Base-by-base conservation (phyloP, 2,329 filamentous ascomycete genomes). In the Phialemoniopsis sp. region DNA sequence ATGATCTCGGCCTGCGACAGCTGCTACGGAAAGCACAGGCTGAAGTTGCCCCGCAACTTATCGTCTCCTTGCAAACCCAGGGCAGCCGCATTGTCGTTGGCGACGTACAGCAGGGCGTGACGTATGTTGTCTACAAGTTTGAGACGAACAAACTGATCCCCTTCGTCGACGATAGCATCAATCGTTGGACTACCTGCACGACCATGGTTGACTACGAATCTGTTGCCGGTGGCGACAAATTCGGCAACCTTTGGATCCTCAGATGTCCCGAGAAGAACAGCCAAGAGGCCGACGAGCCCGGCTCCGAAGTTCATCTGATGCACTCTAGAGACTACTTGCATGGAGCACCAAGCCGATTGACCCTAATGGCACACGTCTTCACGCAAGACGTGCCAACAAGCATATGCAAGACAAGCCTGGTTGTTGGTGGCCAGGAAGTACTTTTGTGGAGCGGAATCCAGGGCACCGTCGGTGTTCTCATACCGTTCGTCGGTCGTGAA, bases 121-220 rank as follows among this genome's bases (percentile, higher is more conserved):
- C 85, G 0, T 97, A 87, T 51, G 86, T 94, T 12, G 90, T 94
- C 17, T 97, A 95, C 72, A 97, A 98, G 62, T 83, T 85, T 32
- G 81, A 89, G 49, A 87, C 89, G 49, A 97, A 97, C 63, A 86
- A 85, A 52, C 72, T 98, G 35, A 94, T 98, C 43, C 87, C 91
- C 0, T 98, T 98, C 54, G 87, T 79, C 14, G 93, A 98, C 57
- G 93, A 99, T 58, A 85, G 83, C 7, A 77, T 96, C 44, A 76
- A 89, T 37, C 82, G 93, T 26, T 97, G 90, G 87, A 95, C 89
- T 2, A 95, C 89, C 1, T 87, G 87, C 50, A 85, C 87, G 1
- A 78, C 89, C 3, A 95, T 98, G 89, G 83, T 97, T 3, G 93
- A 99, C 64, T 99, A 98, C 62, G 93, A 98, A 59, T 95, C 93